Evolutionary conservation across 129 eudicot species (phyloP).

Genomic region (Centaurea solstitialis): DNA sequence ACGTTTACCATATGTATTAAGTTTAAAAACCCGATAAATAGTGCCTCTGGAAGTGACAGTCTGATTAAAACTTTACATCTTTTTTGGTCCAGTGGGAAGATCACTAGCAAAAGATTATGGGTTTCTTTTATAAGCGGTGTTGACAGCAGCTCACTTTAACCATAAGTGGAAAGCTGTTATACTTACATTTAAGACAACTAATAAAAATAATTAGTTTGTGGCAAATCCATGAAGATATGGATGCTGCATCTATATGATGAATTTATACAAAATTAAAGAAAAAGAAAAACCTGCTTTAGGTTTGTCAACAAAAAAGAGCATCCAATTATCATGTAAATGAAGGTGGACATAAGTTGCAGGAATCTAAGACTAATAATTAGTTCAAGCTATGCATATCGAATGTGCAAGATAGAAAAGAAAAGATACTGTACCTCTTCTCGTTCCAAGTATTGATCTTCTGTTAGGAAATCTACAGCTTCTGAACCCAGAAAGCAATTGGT

Average conservation of each 20-base stretch:
- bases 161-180: too few relatives aligned
- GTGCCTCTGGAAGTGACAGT: too few relatives aligned
- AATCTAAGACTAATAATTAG: background rate
- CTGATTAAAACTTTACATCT: too few relatives aligned
- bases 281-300: background rate
- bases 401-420: slow-evolving; percentile 17
- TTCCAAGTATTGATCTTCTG: slow-evolving; percentile 72
- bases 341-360: background rate
- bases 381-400: slow-evolving; percentile 18
- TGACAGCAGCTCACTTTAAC: background rate
- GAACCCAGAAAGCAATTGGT: slow-evolving; percentile 65
- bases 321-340: slow-evolving; percentile 3
- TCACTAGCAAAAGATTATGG: too few relatives aligned
- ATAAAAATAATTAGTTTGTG: slow-evolving; percentile 1
- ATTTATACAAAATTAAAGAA: background rate
- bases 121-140: too few relatives aligned
- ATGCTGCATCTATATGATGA: slow-evolving; percentile 8
- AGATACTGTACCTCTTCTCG: slow-evolving; percentile 56
- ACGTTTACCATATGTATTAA: too few relatives aligned
- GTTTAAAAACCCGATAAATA: too few relatives aligned
- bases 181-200: too few relatives aligned
- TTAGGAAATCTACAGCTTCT: slow-evolving; percentile 73
- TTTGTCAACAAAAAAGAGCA: slow-evolving; percentile 9
- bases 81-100: too few relatives aligned
- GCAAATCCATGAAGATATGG: background rate